Percentiles rank a stretch among this genome's conserved stretches.
These are phyloP conservation scores for Pythium graminicola DNA, from an alignment of 352 stramenopile genomes.

Conservation along the genomic window DNA sequence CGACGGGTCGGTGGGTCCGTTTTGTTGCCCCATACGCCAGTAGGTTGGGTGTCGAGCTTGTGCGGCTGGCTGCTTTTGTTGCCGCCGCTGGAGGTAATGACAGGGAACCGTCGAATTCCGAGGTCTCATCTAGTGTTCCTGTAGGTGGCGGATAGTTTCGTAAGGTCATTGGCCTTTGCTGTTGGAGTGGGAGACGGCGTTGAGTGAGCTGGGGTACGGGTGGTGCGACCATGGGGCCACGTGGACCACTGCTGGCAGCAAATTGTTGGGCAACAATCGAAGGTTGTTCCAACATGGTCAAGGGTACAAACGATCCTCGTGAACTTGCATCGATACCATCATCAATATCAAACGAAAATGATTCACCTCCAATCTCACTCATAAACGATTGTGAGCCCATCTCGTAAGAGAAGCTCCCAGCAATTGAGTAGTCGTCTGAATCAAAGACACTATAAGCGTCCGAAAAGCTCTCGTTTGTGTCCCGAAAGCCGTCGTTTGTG, in stretches of 20 bases:
- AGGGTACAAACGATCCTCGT: slow-evolving; percentile 18
- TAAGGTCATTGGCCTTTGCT: slow-evolving; percentile 9
- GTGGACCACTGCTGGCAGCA: not conserved
- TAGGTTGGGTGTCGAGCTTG: slow-evolving; percentile 19
- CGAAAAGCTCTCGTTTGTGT: too few relatives aligned
- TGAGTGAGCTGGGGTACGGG: slow-evolving; percentile 16
- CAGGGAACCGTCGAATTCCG: slow-evolving; percentile 7
- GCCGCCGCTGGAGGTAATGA: not conserved
- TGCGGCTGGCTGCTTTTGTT: not conserved
- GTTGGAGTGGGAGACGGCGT: slow-evolving; percentile 1
- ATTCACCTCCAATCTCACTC: slow-evolving; percentile 5
- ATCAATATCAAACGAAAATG: slow-evolving; percentile 9
- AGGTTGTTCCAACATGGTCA: slow-evolving; percentile 13
- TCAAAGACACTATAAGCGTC: slow-evolving; percentile 7
- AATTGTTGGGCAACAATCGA: slow-evolving; percentile 15
- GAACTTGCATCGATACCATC: not conserved
- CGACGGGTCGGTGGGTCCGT: slow-evolving; percentile 19
- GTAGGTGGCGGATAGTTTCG: slow-evolving; percentile 9
- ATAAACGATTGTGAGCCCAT: slow-evolving; percentile 18
- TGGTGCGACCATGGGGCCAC: not conserved
- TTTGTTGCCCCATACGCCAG: slow-evolving; percentile 21
- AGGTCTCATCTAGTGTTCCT: slow-evolving; percentile 5
- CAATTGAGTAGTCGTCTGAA: slow-evolving; percentile 20
- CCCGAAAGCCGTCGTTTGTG: slow-evolving; percentile 2
- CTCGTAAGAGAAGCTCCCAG: slow-evolving; percentile 22